These are phyloP conservation scores for Effrenium voratum DNA, from an alignment of 73 alveolate genomes.

Conservation along the genomic window DNA sequence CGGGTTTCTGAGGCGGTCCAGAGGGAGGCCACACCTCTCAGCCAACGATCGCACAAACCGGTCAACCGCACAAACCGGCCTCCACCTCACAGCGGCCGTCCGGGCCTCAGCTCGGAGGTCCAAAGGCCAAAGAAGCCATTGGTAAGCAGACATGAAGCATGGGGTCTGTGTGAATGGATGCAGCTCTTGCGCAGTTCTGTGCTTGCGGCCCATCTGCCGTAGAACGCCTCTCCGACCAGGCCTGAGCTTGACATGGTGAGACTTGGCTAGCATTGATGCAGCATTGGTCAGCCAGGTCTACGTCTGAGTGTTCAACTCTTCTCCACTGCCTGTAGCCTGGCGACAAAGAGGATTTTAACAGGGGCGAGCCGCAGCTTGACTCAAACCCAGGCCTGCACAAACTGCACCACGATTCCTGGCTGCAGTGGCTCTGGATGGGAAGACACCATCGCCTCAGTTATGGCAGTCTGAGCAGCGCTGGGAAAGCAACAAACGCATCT, in stretches of 20 bases:
- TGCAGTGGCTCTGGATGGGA: constrained; percentile 46
- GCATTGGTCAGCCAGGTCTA: neutral
- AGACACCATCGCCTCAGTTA: constrained; percentile 17
- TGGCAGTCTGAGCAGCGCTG: no score
- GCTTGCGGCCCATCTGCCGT: neutral
- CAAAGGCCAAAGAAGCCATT: neutral
- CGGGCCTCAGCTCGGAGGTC: neutral
- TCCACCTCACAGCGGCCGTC: constrained; percentile 83
- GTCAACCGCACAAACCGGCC: neutral
- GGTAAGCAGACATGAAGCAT: neutral
- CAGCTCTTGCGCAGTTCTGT: neutral
- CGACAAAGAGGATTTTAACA: no score
- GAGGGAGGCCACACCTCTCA: constrained; percentile 32
- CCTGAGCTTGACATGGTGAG: no score
- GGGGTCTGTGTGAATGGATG: neutral
- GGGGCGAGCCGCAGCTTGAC: no score
- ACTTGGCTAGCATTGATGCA: no score
- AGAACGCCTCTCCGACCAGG: constrained; percentile 42
- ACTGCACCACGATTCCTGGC: constrained; percentile 46
- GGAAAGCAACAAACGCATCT: neutral
- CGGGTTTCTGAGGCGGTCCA: constrained; percentile 45
- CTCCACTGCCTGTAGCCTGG: constrained; percentile 36
- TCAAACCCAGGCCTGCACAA: constrained; percentile 25
- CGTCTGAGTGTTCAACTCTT: neutral
- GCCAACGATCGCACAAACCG: neutral